Percentiles rank a stretch among this genome's conserved stretches.
Evolutionary conservation across 345 rosid genomes (phyloP).

Genomic region (Abelmoschus esculentus): DNA sequence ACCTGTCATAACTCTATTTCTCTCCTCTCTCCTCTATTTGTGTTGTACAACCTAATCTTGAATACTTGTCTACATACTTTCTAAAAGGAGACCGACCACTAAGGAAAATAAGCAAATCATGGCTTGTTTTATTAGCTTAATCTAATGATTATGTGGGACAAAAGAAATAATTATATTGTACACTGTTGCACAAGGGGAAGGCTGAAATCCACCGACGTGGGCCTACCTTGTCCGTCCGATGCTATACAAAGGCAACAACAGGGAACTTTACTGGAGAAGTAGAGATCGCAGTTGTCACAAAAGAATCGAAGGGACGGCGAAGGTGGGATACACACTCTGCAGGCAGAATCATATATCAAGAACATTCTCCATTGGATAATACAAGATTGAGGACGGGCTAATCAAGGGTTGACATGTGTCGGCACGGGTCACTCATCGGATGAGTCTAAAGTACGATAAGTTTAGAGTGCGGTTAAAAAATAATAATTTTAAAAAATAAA

Average conservation of each 20-base stretch:
- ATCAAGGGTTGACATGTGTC: slow-evolving; percentile 7
- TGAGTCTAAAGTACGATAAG: too few relatives aligned
- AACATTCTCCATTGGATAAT: neutral
- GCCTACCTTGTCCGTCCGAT: neutral
- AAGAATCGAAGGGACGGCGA: slow-evolving; percentile 2
- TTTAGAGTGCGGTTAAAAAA: too few relatives aligned
- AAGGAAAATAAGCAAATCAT: neutral
- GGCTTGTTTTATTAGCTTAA: neutral
- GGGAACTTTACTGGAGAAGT: neutral
- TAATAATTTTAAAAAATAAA: too few relatives aligned
- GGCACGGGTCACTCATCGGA: neutral
- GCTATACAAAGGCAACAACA: neutral
- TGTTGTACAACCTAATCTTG: neutral
- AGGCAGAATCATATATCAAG: neutral
- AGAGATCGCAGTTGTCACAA: neutral
- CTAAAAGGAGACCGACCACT: slow-evolving; percentile 11
- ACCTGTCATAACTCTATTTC: neutral
- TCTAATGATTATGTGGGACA: slow-evolving; percentile 3
- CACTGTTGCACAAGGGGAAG: neutral
- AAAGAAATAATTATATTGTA: neutral
- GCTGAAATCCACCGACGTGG: neutral
- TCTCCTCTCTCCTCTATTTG: neutral
- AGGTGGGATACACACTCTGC: neutral
- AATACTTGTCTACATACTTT: neutral
- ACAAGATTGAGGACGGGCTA: neutral